Base-by-base conservation (phyloP, 345 rosid genomes). In the Ailanthus altissimus region DNA sequence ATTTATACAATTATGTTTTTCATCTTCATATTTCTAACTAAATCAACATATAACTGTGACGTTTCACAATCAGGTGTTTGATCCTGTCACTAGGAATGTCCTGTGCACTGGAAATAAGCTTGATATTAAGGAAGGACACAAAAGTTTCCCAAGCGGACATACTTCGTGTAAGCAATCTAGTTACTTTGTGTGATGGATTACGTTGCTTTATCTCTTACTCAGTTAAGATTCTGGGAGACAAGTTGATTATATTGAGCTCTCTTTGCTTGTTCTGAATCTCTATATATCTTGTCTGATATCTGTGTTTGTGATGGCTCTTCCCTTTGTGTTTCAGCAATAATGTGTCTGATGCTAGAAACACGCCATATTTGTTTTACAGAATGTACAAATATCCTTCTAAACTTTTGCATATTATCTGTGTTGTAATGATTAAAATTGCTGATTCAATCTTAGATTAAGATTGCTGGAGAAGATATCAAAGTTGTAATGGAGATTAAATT, bases 141-240 rank as follows among this genome's bases (percentile, higher is more conserved):
- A 92, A 83, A 93, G 98, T 83, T 95, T 95, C 80, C 98, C 98
- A 28, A 93, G 99, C 53, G 99, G 99, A 3, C 99, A 95, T 79
- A 92, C 98, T 25, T 95, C 99, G 32, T 83, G 99, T 93, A 86
- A 90, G 97, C 63, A 21, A 43, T 72, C 46, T 78, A 73, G 72
- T 65, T 65, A 61, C 43, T 47, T 65, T 18, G 32, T 4, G 14
- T 23, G 63, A 13, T n/a, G 67, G 38, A 8, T 57, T 23, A 15
- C 46, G 58, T 64, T 59, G 26, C 61, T 57, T 51, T 49, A 26
- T 23, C 66, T n/a, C 12, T 63, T 60, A 28, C 49, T 53, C 20
- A 67, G 8, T 76, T 79, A 42, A 15, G 25, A 21, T n/a, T 46
- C 46, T 3, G 6, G 38, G 38, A 32, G 38, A 32, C 2, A 32